phyloP scores from a whole-genome alignment of 2,329 filamentous ascomycete species.

The Pezicula rhizophila region DNA sequence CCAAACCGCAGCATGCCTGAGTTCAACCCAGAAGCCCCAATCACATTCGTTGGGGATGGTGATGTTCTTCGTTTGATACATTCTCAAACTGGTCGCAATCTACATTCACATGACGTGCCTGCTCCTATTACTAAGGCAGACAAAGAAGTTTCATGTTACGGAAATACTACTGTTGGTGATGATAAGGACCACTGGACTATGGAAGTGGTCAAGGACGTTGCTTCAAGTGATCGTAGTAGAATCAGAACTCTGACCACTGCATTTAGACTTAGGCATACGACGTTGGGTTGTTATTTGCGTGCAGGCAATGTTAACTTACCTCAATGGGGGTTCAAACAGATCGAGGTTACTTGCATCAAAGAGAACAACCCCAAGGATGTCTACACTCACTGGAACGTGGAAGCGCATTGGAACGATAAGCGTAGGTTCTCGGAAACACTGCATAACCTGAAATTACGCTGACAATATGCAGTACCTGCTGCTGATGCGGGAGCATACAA shows the following conservation, averaged over 20 bases:
- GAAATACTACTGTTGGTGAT: constrained; percentile 90
- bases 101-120: constrained; percentile 87
- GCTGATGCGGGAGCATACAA: constrained; percentile 88
- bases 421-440: constrained; percentile 49
- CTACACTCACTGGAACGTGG: constrained; percentile 98
- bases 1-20: constrained; percentile 75
- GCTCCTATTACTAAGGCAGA: constrained; percentile 87
- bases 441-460: constrained; percentile 20
- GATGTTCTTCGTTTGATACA: constrained; percentile 83
- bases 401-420: constrained; percentile 89
- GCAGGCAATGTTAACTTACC: constrained; percentile 94
- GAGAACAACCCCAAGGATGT: constrained; percentile 86
- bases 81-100: constrained; percentile 89
- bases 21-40: constrained; percentile 65
- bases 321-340: constrained; percentile 99
- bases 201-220: constrained; percentile 85
- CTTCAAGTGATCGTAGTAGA: constrained; percentile 68
- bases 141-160: constrained; percentile 91
- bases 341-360: constrained; percentile 93
- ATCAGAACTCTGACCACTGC: constrained; percentile 88
- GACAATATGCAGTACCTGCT: constrained; percentile 61
- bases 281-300: constrained; percentile 85
- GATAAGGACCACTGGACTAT: constrained; percentile 97
- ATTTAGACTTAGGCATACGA: constrained; percentile 79
- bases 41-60: constrained; percentile 71